These are phyloP conservation scores for Mallotus japonicus DNA, from an alignment of 441 rosid species.

Conservation along the genomic window DNA sequence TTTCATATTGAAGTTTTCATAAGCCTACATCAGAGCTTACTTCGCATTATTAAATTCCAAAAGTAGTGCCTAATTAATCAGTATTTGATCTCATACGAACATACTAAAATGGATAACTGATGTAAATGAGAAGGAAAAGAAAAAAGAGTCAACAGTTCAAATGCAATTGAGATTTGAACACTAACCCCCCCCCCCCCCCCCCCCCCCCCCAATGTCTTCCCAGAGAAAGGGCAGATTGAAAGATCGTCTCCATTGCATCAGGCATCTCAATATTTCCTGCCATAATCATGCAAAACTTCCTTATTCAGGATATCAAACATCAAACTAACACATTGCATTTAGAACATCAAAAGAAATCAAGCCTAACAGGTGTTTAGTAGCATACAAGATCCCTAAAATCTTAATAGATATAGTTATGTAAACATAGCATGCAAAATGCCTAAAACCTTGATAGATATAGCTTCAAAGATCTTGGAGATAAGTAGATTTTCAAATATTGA, in stretches of 20 bases:
- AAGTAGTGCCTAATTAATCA: neutral
- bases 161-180: conserved; percentile 21
- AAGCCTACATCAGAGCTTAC: neutral
- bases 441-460: neutral
- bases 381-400: neutral
- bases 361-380: neutral
- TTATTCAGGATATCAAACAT: neutral
- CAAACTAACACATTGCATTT: neutral
- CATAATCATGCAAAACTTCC: conserved; percentile 21
- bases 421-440: neutral
- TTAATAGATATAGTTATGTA: neutral
- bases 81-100: neutral
- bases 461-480: neutral
- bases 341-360: neutral
- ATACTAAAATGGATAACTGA: neutral
- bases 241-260: conserved; percentile 93
- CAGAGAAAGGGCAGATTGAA: conserved; percentile 76
- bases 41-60: neutral
- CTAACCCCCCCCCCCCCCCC: conserved; percentile 97
- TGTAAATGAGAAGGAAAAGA: neutral
- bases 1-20: neutral
- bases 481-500: neutral
- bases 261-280: conserved; percentile 83
- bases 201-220: too few relatives aligned
- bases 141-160: neutral